Percentiles rank a stretch among this genome's conserved stretches.
These are phyloP conservation scores for Eucalyptus sp. DNA, from an alignment of 345 rosid species.

Conservation along the genomic window DNA sequence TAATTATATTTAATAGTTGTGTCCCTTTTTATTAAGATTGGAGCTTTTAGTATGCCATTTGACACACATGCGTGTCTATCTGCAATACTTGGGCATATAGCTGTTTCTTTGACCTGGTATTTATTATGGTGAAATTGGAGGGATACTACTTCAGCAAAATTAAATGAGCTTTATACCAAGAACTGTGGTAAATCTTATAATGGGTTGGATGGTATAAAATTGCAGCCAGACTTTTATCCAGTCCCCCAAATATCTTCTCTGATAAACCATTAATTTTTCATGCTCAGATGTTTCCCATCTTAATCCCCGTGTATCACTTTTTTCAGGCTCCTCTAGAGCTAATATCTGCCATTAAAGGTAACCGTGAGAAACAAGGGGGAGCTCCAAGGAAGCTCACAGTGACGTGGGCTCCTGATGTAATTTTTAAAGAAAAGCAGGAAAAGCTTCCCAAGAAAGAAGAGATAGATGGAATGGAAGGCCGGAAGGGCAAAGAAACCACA, in stretches of 20 bases:
- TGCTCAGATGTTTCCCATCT: not conserved
- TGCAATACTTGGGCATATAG: not conserved
- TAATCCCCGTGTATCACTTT: not conserved
- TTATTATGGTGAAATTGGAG: not conserved
- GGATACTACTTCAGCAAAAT: not conserved
- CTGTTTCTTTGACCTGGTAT: not conserved
- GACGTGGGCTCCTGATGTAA: conserved; percentile 65
- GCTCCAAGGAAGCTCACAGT: conserved; percentile 35
- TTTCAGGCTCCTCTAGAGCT: conserved; percentile 28
- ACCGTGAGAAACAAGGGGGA: conserved; percentile 46
- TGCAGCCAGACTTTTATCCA: not conserved
- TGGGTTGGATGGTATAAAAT: not conserved
- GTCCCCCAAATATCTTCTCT: not conserved
- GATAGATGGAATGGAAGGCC: not conserved
- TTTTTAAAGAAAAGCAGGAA: conserved; percentile 14
- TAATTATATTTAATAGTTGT: too few species aligned
- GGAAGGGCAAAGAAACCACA: too few species aligned
- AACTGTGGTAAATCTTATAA: not conserved
- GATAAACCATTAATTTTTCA: not conserved
- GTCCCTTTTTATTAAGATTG: not conserved
- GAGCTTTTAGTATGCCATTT: not conserved
- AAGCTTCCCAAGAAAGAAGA: conserved; percentile 40
- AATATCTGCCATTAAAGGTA: conserved; percentile 72
- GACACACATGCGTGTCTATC: not conserved
- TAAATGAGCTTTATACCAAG: not conserved